phyloP scores from a whole-genome alignment of 2,329 filamentous ascomycete species.

The Colletotrichum cereale region DNA sequence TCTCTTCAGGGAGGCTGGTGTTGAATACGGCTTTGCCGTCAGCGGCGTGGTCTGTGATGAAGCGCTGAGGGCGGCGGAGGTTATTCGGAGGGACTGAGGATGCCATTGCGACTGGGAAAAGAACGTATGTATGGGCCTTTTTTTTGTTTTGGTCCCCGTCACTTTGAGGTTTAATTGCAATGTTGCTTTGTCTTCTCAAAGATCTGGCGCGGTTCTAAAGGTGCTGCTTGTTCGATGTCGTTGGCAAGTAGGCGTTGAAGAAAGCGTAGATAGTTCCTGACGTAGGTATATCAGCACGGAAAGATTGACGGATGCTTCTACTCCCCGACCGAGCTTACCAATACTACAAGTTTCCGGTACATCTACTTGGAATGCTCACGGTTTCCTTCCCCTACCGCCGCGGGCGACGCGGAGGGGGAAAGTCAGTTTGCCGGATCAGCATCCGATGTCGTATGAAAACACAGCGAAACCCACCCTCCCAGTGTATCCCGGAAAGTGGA shows the following conservation, averaged over 20 bases:
- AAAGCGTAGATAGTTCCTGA: not conserved
- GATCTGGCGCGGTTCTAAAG: not conserved
- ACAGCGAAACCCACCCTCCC: not conserved
- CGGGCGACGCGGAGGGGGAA: slow-evolving; percentile 7
- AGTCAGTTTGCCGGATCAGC: slow-evolving; percentile 24
- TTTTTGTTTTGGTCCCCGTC: not conserved
- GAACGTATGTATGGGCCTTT: not conserved
- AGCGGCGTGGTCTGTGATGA: slow-evolving; percentile 51
- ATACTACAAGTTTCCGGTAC: not conserved
- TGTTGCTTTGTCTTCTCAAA: too few relatives aligned
- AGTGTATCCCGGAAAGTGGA: slow-evolving; percentile 28
- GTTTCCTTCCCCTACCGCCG: not conserved
- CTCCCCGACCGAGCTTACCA: slow-evolving; percentile 8
- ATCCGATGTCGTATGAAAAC: slow-evolving; percentile 11
- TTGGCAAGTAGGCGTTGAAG: not conserved
- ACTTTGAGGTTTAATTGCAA: too few relatives aligned
- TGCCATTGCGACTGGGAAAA: slow-evolving; percentile 4
- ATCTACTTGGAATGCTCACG: not conserved
- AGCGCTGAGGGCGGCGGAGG: slow-evolving; percentile 44
- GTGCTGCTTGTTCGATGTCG: not conserved
- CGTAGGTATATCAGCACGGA: not conserved
- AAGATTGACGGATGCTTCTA: slow-evolving; percentile 12
- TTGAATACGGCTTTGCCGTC: slow-evolving; percentile 52
- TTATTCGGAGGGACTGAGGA: slow-evolving; percentile 10
- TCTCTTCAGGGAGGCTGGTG: slow-evolving; percentile 43